phyloP scores from a whole-genome alignment of 1,139 yeast species.

The Pichia sp. region DNA sequence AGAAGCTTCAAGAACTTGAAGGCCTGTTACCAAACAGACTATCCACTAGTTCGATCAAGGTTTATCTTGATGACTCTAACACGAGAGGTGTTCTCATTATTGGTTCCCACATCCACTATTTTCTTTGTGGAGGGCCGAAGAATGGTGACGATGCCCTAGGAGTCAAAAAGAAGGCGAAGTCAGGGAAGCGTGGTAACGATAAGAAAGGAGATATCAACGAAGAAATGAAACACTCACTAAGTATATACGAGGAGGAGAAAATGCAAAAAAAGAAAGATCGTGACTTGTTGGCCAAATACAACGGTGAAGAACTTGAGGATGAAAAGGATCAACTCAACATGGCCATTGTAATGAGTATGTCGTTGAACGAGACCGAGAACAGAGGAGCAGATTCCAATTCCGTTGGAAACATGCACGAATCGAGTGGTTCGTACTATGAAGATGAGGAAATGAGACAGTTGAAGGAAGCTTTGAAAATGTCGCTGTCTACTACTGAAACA shows the following conservation, averaged over 20 bases:
- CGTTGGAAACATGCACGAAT: background rate
- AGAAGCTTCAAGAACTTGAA: slow-evolving; percentile 14
- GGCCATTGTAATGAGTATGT: slow-evolving; percentile 19
- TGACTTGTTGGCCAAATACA: slow-evolving; percentile 18
- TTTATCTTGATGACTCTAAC: slow-evolving; percentile 35
- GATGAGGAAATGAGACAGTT: slow-evolving; percentile 18
- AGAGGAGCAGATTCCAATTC: background rate
- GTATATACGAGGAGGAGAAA: slow-evolving; percentile 17
- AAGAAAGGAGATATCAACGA: slow-evolving; percentile 14
- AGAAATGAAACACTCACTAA: slow-evolving; percentile 13
- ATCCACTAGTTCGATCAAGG: slow-evolving; percentile 7
- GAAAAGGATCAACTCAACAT: slow-evolving; percentile 23
- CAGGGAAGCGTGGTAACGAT: slow-evolving; percentile 5
- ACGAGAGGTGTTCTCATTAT: slow-evolving; percentile 47
- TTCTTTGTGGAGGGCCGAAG: slow-evolving; percentile 51
- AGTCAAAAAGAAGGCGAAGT: background rate
- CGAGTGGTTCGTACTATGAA: slow-evolving; percentile 7
- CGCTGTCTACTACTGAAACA: background rate
- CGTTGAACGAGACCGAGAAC: slow-evolving; percentile 21
- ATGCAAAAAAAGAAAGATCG: slow-evolving; percentile 12
- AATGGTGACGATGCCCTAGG: background rate
- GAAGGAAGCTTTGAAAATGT: slow-evolving; percentile 10
- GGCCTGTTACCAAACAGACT: slow-evolving; percentile 5
- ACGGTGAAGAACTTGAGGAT: slow-evolving; percentile 16
- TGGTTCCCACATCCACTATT: slow-evolving; percentile 57